phyloP scores from a whole-genome alignment of 2,329 filamentous ascomycete genomes.

The Fusarium begoniae region DNA sequence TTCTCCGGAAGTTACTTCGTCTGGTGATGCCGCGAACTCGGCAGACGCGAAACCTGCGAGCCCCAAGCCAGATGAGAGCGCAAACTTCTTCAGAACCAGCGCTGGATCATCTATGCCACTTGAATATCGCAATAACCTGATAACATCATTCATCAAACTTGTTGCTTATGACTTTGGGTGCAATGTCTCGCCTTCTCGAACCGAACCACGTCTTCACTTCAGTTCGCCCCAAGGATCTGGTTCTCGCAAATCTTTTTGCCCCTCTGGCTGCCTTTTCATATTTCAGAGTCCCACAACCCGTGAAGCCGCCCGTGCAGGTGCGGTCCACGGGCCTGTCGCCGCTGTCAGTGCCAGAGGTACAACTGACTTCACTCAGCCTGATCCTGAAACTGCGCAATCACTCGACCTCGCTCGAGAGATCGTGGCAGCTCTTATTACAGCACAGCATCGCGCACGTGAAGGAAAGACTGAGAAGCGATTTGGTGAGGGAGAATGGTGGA shows the following conservation, averaged over 20 bases:
- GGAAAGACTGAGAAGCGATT: constrained; percentile 64
- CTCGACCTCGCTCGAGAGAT: constrained; percentile 71
- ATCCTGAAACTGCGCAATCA: constrained; percentile 64
- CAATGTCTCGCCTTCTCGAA: constrained; percentile 64
- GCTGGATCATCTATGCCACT: constrained; percentile 65
- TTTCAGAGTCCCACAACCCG: constrained; percentile 69
- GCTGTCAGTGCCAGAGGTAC: constrained; percentile 67
- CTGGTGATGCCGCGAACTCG: constrained; percentile 6
- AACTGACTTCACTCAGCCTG: constrained; percentile 57
- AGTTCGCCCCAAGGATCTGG: constrained; percentile 48
- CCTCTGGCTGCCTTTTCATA: constrained; percentile 67
- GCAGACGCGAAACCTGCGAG: constrained; percentile 19
- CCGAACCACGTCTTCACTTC: constrained; percentile 68
- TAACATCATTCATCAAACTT: constrained; percentile 69
- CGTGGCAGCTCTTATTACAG: constrained; percentile 67
- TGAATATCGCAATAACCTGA: constrained; percentile 65
- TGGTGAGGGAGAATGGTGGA: constrained; percentile 70
- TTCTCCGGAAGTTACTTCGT: constrained; percentile 34
- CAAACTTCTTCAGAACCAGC: constrained; percentile 52
- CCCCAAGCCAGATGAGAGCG: constrained; percentile 17
- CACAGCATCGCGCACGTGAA: constrained; percentile 70
- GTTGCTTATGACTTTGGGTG: constrained; percentile 74
- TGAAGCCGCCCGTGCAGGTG: constrained; percentile 65
- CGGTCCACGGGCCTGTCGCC: constrained; percentile 70
- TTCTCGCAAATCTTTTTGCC: constrained; percentile 62